A percentile compares a stretch with the other conserved stretches of the same genome.
phyloP scores from a whole-genome alignment of 2,329 filamentous ascomycete species.

The Cercospora berteroae region DNA sequence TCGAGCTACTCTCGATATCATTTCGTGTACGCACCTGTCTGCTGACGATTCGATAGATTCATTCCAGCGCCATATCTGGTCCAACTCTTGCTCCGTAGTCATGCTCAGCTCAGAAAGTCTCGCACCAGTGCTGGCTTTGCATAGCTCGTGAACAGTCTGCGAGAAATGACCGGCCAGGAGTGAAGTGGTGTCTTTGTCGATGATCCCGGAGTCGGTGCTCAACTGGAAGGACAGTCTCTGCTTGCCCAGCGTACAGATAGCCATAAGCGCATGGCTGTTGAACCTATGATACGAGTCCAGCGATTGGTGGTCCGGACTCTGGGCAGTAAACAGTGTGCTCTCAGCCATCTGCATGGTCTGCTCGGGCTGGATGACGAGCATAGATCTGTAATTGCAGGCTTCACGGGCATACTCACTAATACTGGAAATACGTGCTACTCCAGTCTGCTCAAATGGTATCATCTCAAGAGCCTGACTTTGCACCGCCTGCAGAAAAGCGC shows the following conservation, averaged over 20 bases:
- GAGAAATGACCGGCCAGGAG: constrained; percentile 12
- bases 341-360: constrained; percentile 8
- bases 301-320: neutral
- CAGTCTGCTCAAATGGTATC: constrained; percentile 19
- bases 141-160: constrained; percentile 11
- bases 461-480: constrained; percentile 17
- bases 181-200: neutral
- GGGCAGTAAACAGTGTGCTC: neutral
- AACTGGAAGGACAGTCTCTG: constrained; percentile 1
- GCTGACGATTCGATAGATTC: neutral
- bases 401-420: constrained; percentile 5
- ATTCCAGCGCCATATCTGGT: constrained; percentile 7
- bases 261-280: constrained; percentile 20
- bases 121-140: neutral
- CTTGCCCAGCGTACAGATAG: constrained; percentile 2
- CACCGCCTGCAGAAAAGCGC: neutral
- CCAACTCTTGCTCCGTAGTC: constrained; percentile 2
- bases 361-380: constrained; percentile 52
- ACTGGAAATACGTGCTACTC: constrained; percentile 1
- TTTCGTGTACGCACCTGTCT: neutral
- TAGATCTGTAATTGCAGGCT: constrained; percentile 57
- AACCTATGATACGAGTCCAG: constrained; percentile 1
- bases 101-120: neutral
- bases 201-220: constrained; percentile 8
- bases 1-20: constrained; percentile 2